phyloP scores from a whole-genome alignment of 495 filamentous ascomycete species.

The Xylaria venustula region DNA sequence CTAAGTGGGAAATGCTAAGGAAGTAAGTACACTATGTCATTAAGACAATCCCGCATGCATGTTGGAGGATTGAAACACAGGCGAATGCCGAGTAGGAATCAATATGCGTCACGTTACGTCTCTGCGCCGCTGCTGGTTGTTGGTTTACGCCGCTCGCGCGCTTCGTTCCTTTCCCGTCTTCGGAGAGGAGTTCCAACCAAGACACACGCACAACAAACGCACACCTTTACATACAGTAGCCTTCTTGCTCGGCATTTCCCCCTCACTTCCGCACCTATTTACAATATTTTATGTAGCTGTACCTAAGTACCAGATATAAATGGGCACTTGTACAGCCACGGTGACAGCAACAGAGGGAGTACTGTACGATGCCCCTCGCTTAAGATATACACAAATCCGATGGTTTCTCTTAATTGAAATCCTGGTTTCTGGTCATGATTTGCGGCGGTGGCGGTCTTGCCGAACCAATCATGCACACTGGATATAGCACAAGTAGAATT shows the following conservation, averaged over 20 bases:
- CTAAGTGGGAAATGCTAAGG: background rate
- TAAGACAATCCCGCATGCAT: background rate
- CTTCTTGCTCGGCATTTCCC: background rate
- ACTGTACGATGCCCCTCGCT: too few species aligned
- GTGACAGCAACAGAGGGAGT: too few species aligned
- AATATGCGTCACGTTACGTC: constrained; percentile 4
- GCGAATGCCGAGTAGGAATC: constrained; percentile 11
- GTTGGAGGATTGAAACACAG: constrained; percentile 14
- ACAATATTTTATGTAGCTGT: too few species aligned
- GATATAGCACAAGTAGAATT: background rate
- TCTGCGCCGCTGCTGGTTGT: background rate
- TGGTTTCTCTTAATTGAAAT: background rate
- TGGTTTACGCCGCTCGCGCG: background rate
- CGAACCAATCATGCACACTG: constrained; percentile 1
- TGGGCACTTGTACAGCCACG: background rate
- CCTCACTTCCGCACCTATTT: background rate
- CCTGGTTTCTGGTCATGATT: background rate
- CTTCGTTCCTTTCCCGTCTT: background rate
- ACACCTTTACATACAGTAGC: background rate
- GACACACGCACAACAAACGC: background rate
- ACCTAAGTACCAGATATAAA: too few species aligned
- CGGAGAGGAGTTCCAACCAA: background rate
- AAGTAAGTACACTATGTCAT: background rate
- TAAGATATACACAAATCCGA: background rate
- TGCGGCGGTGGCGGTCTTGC: constrained; percentile 4